Evolutionary conservation across 306 rosid species (phyloP), one percentile per base, ranked within the genome.

Genomic region (Vigna radiata): DNA sequence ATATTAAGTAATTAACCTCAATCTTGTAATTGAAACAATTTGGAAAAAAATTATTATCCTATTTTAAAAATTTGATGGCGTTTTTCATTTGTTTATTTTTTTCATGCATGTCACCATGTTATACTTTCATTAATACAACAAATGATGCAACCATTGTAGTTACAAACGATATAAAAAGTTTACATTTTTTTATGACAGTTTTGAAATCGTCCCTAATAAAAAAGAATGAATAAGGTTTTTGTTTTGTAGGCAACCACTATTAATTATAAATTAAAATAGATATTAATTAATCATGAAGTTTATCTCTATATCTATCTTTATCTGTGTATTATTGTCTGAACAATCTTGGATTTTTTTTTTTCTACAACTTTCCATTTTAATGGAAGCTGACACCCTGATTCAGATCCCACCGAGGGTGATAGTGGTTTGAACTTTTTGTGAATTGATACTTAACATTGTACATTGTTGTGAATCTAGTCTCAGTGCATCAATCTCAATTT

Each of bases 331-430:
- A 19, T 49, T 33, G 21, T 33, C 31, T 33, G 56, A 36, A 44
- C 7, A 25, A 7, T 1, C 46, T 6, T 68, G 46, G 67, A 62
- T 36, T 12, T 27, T 29, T 3, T 29, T 29, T 29, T 70, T 61
- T 73, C 48, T 29, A 11, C 37, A 44, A 46, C 48, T 74, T 50
- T 76, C 72, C 29, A 21, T 72, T 60, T 19, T 41, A 78, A 21
- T 39, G 75, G 44, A 49, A 52, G 85, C 74, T 79, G 85, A 85
- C 78, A 37, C 66, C 54, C 70, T 72, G 77, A 72, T 72, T 72
- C 77, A 41, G 67, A 72, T 72, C 68, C 88, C 89, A 86, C 88
- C 37, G 27, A 37, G 37, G 50, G 55, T 19, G 16, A 70, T 66
- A 36, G 31, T 52, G 44, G 25, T 70, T 17, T 49, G 2, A 48